Percentiles rank a stretch among this genome's conserved stretches.
These are phyloP conservation scores for Cutaneotrichosporon dermatis DNA, from an alignment of 1,284 basidiomycete genomes.

Conservation along the genomic window DNA sequence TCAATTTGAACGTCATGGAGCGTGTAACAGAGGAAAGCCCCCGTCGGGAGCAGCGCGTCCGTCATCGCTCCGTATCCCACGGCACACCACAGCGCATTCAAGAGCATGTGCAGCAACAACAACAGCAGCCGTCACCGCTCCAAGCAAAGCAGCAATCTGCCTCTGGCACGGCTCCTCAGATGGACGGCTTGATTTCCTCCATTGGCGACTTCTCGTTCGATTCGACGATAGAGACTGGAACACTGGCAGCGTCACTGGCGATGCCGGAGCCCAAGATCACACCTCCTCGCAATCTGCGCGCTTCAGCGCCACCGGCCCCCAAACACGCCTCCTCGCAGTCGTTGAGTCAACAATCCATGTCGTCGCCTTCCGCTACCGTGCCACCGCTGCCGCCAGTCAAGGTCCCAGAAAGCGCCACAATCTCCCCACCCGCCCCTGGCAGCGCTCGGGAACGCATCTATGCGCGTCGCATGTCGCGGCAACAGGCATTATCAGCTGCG, in stretches of 20 bases:
- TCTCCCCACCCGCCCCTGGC: conserved; percentile 23
- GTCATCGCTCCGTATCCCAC: conserved; percentile 22
- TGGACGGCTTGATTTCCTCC: conserved; percentile 22
- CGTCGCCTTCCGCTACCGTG: neutral
- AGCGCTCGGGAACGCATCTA: conserved; percentile 42
- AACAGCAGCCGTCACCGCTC: neutral
- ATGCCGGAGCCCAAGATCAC: conserved; percentile 15
- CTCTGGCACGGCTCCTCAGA: neutral
- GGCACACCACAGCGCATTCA: conserved; percentile 9
- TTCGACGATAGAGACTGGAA: conserved; percentile 32
- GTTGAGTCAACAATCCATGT: neutral
- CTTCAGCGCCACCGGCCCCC: conserved; percentile 21
- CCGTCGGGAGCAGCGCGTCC: conserved; percentile 10
- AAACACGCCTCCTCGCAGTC: conserved; percentile 7
- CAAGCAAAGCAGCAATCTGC: neutral
- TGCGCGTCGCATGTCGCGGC: conserved; percentile 29
- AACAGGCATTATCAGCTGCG: conserved; percentile 9
- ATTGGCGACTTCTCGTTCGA: conserved; percentile 41
- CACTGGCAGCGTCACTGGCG: conserved; percentile 33
- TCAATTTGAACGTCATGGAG: conserved; percentile 23
- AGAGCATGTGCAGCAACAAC: neutral
- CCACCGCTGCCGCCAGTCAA: neutral
- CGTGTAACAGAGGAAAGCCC: conserved; percentile 27
- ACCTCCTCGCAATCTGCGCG: conserved; percentile 13
- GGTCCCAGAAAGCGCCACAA: neutral